Evolutionary conservation across 345 rosid genomes (phyloP).

Genomic region (Hibiscus syriacus): DNA sequence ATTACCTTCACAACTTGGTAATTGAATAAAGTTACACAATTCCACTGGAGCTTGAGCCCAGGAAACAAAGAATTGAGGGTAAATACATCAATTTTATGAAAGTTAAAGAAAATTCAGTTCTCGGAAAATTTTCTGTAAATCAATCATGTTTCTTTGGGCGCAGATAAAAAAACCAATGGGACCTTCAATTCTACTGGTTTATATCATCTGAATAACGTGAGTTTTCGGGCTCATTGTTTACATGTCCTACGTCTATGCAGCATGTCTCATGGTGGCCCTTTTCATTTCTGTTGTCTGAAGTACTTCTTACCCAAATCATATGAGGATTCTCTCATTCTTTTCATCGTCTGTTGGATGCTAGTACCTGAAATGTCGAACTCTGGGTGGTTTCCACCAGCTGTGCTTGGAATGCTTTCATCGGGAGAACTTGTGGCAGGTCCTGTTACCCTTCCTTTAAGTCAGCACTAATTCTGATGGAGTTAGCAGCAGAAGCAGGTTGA

Average conservation of each 20-base stretch:
- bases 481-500: conserved; percentile 18
- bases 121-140: conserved; percentile 30
- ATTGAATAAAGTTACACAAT: background rate
- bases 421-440: background rate
- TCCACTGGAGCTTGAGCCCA: conserved; percentile 13
- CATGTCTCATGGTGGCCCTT: conserved; percentile 4
- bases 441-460: background rate
- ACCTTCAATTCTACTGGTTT: conserved; percentile 33
- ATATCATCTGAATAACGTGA: conserved; percentile 29
- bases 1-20: background rate
- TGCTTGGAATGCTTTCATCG: conserved; percentile 20
- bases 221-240: conserved; percentile 27
- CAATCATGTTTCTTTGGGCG: conserved; percentile 34
- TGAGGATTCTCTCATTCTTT: background rate
- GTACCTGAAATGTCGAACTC: conserved; percentile 23
- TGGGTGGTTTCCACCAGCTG: conserved; percentile 22
- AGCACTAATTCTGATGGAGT: background rate
- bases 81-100: conserved; percentile 32
- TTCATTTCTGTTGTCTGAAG: conserved; percentile 9
- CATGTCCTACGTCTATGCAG: conserved; percentile 23
- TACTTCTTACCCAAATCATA: conserved; percentile 2
- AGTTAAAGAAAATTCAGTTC: conserved; percentile 25
- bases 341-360: background rate
- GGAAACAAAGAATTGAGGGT: conserved; percentile 43
- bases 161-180: conserved; percentile 33